Evolutionary conservation across 495 filamentous ascomycete species (phyloP).

Genomic region (Neurospora pannonica): DNA sequence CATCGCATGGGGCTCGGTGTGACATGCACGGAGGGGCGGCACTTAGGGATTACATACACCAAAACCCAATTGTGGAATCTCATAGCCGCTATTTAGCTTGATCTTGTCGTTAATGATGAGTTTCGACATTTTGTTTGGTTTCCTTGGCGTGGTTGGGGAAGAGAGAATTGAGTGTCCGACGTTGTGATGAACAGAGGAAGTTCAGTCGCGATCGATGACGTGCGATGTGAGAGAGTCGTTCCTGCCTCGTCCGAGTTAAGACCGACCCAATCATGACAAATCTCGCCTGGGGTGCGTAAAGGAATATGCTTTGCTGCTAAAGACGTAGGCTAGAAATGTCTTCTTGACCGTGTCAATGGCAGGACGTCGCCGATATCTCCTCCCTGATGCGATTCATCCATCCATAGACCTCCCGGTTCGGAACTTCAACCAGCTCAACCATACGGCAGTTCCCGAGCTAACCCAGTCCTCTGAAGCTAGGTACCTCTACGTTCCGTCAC

Average conservation of each 20-base stretch:
- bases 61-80: slow-evolving; percentile 67
- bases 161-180: neutral
- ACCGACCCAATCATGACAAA: neutral
- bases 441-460: neutral
- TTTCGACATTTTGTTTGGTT: slow-evolving; percentile 39
- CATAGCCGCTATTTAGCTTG: slow-evolving; percentile 65
- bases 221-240: neutral
- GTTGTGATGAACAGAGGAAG: neutral
- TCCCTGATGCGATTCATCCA: too few relatives aligned
- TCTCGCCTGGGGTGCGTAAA: neutral
- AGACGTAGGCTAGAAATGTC: neutral
- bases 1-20: neutral
- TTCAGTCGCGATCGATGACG: neutral
- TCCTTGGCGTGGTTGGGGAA: neutral
- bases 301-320: neutral
- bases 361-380: too few relatives aligned
- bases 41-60: slow-evolving; percentile 44
- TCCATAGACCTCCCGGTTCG: neutral
- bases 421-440: neutral
- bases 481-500: too few relatives aligned
- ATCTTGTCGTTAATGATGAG: slow-evolving; percentile 54
- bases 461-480: neutral
- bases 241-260: neutral
- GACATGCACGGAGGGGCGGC: neutral
- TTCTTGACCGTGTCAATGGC: neutral